Conservation (phyloP, 352 stramenopile species). For the Phytophthora colocasiae region DNA sequence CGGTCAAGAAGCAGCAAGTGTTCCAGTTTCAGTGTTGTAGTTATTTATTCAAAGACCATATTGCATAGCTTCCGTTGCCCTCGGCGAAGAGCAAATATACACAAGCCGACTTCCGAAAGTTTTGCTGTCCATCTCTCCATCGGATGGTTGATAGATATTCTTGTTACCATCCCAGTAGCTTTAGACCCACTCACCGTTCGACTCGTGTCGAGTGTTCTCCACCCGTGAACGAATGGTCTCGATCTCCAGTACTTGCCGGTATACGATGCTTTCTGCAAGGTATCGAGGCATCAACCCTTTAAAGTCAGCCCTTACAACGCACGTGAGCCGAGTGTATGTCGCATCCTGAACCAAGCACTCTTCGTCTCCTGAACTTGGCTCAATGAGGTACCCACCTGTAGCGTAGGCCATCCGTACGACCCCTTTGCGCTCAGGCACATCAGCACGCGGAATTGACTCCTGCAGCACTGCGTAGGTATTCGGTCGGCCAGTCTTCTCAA, state of each 20-base stretch:
- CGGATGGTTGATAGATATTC: slow-evolving; percentile 41
- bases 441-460: slow-evolving; percentile 68
- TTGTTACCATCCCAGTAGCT: neutral
- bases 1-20: neutral
- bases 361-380: slow-evolving; percentile 47
- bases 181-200: slow-evolving; percentile 37
- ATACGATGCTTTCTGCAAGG: slow-evolving; percentile 79
- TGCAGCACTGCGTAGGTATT: slow-evolving; percentile 76
- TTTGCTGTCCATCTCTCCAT: slow-evolving; percentile 33
- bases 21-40: slow-evolving; percentile 16
- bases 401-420: slow-evolving; percentile 79
- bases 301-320: slow-evolving; percentile 65
- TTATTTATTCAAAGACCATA: slow-evolving; percentile 36
- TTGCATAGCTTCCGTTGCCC: slow-evolving; percentile 23
- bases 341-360: slow-evolving; percentile 7
- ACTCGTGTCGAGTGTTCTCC: slow-evolving; percentile 39
- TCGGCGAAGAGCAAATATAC: slow-evolving; percentile 29
- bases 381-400: slow-evolving; percentile 73
- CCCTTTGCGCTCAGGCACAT: slow-evolving; percentile 74
- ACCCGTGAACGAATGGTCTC: slow-evolving; percentile 57
- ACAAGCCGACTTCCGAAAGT: slow-evolving; percentile 24
- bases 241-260: slow-evolving; percentile 75
- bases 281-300: slow-evolving; percentile 71
- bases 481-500: slow-evolving; percentile 65
- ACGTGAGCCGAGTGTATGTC: slow-evolving; percentile 54